Conservation (phyloP, 1,139 yeast species). For the Saccharomyces hybrid region DNA sequence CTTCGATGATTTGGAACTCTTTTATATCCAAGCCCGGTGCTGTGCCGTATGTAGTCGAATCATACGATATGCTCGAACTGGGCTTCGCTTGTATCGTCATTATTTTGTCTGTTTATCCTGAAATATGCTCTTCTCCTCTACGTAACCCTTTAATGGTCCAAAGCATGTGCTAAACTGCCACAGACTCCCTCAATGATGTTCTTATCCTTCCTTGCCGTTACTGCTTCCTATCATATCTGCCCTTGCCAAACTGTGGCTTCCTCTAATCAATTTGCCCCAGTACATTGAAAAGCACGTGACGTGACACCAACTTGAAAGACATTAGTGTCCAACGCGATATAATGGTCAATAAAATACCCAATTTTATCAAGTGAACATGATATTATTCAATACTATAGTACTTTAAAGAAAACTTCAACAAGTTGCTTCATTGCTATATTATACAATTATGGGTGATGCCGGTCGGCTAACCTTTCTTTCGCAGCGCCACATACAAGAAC, state of each 20-base stretch:
- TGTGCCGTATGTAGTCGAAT: conserved; percentile 15
- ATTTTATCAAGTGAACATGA: neutral
- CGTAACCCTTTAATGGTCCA: neutral
- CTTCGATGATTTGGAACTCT: conserved; percentile 21
- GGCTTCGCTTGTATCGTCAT: neutral
- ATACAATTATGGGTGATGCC: neutral
- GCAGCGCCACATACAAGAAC: neutral
- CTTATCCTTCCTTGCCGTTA: neutral
- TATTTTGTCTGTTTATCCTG: neutral
- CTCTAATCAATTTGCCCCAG: neutral
- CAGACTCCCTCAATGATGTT: neutral
- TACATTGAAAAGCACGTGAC: neutral
- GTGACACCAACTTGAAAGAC: neutral
- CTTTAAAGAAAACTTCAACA: neutral
- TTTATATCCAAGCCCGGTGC: conserved; percentile 16
- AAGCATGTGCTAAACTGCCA: neutral
- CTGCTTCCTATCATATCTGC: neutral
- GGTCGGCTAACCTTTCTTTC: neutral
- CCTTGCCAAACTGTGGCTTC: neutral
- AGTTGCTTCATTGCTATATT: neutral
- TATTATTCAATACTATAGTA: neutral
- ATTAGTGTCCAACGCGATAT: neutral
- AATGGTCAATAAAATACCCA: neutral
- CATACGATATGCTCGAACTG: conserved; percentile 15
- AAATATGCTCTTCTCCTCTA: neutral